Evolutionary conservation across 2,329 filamentous ascomycete species (phyloP), one percentile per base, ranked within the genome.

Genomic region (Neofusicoccum ribis): DNA sequence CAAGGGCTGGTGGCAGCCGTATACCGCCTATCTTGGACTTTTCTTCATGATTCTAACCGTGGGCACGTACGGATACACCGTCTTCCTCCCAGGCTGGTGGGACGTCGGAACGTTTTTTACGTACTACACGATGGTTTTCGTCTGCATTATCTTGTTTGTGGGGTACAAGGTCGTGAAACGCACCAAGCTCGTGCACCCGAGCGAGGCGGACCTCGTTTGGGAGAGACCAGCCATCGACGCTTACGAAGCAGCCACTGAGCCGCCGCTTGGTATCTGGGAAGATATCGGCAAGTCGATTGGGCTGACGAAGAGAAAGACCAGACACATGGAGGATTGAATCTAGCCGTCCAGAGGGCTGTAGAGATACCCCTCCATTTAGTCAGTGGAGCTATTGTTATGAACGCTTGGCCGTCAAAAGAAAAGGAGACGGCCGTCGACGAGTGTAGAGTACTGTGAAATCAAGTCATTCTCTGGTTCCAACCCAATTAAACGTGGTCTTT

Each of bases 161-260:
- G 80, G 80, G 70, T 91, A 87, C 86, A 91, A 91, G 77, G 7
- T 90, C 1, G 20, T 87, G 73, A 86, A 88, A 78, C 80, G 79
- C 65, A 90, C 88, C 1, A 82, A 81, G 66, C 78, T 85, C 60
- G 78, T 88, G 17, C 76, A 77, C 2, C 78, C 87, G 0, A 72
- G 79, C 5, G 84, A 90, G 71, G 77, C 81, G 23, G 79, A 82
- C 66, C 70, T 82, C 51, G 77, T 79, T 39, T 78, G 73, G 70
- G 79, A 81, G 9, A 74, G 78, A 37, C 76, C 79, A 36, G 69
- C 74, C 27, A 76, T 78, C 61, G 76, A 78, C 65, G 74, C 74
- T 5, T 77, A 78, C 63, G 76, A 78, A 68, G 72, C 75, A 0
- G 72, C 71, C 59, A 71, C 74, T 17, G 70, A 72, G 3, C 73